These are phyloP conservation scores for Macadamia tetraphylla DNA, from an alignment of 164 flowering plant species.

Conservation along the genomic window DNA sequence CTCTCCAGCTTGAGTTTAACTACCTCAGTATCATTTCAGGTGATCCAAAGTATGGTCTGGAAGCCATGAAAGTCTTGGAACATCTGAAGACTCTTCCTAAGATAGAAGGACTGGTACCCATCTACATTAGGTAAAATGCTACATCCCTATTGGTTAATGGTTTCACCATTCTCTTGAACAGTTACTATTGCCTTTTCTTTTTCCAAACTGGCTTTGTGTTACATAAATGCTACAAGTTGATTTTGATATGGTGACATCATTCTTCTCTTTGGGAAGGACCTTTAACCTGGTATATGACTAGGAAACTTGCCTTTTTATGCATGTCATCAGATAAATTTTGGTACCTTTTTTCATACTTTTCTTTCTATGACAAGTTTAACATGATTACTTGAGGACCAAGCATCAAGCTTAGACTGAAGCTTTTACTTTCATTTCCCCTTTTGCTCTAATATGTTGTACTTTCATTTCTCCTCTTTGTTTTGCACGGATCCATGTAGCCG, in stretches of 20 bases:
- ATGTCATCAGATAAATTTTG: background rate
- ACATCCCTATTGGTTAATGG: background rate
- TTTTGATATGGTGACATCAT: background rate
- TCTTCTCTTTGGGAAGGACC: background rate
- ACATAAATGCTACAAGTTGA: no score
- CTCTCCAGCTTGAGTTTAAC: constrained; percentile 92
- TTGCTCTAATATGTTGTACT: no score
- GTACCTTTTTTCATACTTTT: background rate
- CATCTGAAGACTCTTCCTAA: constrained; percentile 79
- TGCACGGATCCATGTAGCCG: no score
- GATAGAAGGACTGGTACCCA: constrained; percentile 94
- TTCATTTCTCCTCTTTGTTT: no score
- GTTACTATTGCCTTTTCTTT: background rate
- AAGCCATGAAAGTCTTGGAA: constrained; percentile 89
- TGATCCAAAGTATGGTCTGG: constrained; percentile 68
- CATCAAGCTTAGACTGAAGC: background rate
- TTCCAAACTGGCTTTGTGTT: background rate
- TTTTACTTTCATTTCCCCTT: no score
- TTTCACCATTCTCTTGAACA: background rate
- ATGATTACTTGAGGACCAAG: background rate
- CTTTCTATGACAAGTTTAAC: background rate
- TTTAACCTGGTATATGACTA: background rate
- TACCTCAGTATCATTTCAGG: constrained; percentile 80
- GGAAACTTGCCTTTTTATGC: background rate
- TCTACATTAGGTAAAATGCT: constrained; percentile 72